These are phyloP conservation scores for Lichtheimia ornata DNA, from an alignment of 371 early-diverging fungal genomes.

Conservation along the genomic window DNA sequence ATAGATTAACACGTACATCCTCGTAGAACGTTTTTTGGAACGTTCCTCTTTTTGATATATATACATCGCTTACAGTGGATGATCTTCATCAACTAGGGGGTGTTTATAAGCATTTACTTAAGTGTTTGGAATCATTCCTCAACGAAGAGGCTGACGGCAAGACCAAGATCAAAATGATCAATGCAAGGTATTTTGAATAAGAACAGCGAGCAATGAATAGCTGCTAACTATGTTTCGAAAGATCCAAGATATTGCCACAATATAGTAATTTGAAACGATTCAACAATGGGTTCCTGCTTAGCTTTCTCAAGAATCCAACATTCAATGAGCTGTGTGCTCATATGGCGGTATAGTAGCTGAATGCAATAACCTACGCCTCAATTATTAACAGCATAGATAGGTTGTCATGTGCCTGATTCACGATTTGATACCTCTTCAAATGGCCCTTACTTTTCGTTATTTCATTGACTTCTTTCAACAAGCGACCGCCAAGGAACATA, in stretches of 20 bases:
- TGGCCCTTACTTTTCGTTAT: not conserved
- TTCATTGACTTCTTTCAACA: constrained; percentile 10
- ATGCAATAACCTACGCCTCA: not conserved
- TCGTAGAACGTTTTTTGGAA: constrained; percentile 3
- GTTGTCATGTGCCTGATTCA: not conserved
- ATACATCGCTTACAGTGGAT: constrained; percentile 1
- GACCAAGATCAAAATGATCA: no score
- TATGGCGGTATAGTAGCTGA: constrained; percentile 2
- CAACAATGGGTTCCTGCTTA: constrained; percentile 1
- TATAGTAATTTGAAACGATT: not conserved
- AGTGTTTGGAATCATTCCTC: not conserved
- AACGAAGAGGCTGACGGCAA: not conserved
- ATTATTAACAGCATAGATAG: not conserved
- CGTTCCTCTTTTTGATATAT: constrained; percentile 7
- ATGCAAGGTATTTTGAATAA: not conserved
- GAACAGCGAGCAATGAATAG: no score
- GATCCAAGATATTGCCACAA: not conserved
- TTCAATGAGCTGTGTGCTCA: constrained; percentile 5
- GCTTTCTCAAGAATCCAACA: constrained; percentile 5
- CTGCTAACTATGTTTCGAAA: no score
- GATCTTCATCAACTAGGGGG: constrained; percentile 11
- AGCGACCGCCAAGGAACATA: constrained; percentile 4
- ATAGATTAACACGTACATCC: not conserved
- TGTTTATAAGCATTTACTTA: not conserved
- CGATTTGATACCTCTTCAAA: not conserved